Evolutionary conservation across 495 filamentous ascomycete species (phyloP).

Genomic region (Hypomontagnella submonticulosa): DNA sequence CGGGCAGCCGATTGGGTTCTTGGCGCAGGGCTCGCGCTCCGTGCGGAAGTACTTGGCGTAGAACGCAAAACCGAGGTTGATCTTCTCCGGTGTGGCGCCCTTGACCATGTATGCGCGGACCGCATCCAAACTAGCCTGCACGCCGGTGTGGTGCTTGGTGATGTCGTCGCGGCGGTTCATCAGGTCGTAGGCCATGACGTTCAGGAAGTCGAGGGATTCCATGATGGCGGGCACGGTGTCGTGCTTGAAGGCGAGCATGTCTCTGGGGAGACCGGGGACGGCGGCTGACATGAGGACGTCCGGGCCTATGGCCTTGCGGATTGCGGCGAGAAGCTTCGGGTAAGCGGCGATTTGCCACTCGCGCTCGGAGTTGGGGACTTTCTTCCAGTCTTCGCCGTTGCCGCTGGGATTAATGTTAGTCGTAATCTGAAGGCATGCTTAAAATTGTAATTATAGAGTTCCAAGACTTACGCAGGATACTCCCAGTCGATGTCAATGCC

Average conservation of each 20-base stretch:
- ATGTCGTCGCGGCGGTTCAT: conserved; percentile 78
- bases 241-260: conserved; percentile 80
- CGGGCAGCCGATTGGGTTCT: conserved; percentile 68
- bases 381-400: conserved; percentile 80
- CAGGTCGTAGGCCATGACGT: conserved; percentile 84
- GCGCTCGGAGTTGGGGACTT: conserved; percentile 69
- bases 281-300: conserved; percentile 75
- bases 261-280: conserved; percentile 71
- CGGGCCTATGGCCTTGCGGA: conserved; percentile 69
- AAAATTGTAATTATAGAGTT: neutral
- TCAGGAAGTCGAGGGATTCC: conserved; percentile 75
- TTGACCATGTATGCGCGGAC: conserved; percentile 69
- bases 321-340: conserved; percentile 68
- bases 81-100: conserved; percentile 64
- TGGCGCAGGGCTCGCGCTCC: conserved; percentile 60
- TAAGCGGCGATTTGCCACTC: conserved; percentile 72
- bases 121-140: conserved; percentile 64
- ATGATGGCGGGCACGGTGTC: conserved; percentile 71
- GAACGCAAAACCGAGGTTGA: conserved; percentile 80
- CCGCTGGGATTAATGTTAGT: conserved; percentile 58
- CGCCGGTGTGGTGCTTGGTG: conserved; percentile 73
- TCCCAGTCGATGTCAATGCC: conserved; percentile 82
- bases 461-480: conserved; percentile 68
- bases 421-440: neutral
- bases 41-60: conserved; percentile 80